These are phyloP conservation scores for Lactarius pseudohatsudake DNA, from an alignment of 768 basidiomycete genomes.

Conservation along the genomic window DNA sequence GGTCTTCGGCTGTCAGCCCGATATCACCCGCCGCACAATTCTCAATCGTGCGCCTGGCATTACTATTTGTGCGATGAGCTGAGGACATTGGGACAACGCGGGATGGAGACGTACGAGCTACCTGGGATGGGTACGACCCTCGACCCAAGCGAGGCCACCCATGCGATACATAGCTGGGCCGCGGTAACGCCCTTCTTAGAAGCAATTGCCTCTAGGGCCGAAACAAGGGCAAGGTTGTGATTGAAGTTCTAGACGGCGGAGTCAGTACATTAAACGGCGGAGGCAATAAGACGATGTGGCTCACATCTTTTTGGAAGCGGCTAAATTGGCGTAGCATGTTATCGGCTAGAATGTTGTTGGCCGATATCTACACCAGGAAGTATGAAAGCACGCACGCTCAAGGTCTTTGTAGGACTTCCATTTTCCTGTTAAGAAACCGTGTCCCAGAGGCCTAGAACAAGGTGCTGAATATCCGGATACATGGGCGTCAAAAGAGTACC, in stretches of 20 bases:
- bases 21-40: constrained; percentile 44
- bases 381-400: constrained; percentile 30
- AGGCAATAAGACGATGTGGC: constrained; percentile 6
- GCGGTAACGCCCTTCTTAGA: constrained; percentile 43
- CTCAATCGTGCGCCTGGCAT: constrained; percentile 44
- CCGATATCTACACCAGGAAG: background rate
- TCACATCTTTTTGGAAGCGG: constrained; percentile 41
- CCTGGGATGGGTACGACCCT: constrained; percentile 51
- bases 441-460: constrained; percentile 44
- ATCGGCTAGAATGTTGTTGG: constrained; percentile 32
- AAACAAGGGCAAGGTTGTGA: constrained; percentile 45
- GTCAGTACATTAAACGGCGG: constrained; percentile 11
- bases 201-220: constrained; percentile 42
- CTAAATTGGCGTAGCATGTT: constrained; percentile 39
- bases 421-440: constrained; percentile 53
- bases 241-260: constrained; percentile 37
- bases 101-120: constrained; percentile 37
- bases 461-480: background rate
- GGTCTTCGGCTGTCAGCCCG: constrained; percentile 38
- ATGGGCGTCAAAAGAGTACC: background rate
- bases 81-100: background rate
- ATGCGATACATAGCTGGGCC: constrained; percentile 42
- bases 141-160: constrained; percentile 39
- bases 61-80: constrained; percentile 29
- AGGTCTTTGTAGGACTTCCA: constrained; percentile 38